Base-by-base conservation (phyloP, 2,329 filamentous ascomycete genomes). In the Botrytis paeoniae region DNA sequence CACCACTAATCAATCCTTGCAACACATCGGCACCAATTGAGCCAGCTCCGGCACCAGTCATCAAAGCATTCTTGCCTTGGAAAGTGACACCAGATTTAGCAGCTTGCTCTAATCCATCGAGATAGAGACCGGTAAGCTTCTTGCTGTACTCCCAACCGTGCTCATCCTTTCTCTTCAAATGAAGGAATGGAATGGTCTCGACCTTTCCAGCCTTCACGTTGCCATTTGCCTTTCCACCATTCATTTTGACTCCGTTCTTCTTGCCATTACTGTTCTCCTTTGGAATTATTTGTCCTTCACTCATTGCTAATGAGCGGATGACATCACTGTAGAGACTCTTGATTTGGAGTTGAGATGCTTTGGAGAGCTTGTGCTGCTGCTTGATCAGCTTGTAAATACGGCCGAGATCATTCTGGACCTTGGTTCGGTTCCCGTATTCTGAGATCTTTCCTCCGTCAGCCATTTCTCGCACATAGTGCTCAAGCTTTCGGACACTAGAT, bases 141-240 rank as follows among this genome's bases (percentile, higher is more conserved):
- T 98, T 99, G 89, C 94, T 98, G 86, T 98, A 99, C 81, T 98
- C 95, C 96, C 96, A 99, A 75, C 95, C 95, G 80, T 97, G 92
- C 75, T 95, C 89, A 71, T 93, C 91, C 84, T 97, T 97, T 83
- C 94, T 93, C 89, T 98, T 98, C 73, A 99, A 86, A 82, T 99
- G 96, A 70, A 99, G 85, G 90, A 99, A 99, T 48, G 96, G 96
- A 78, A 99, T 97, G 29, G 96, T 97, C 85, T 98, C 95, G 73
- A 97, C 91, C 86, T 97, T 98, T 83, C 94, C 94, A 73, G 86
- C 83, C 86, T 96, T 97, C 79, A 87, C 85, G 61, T 83, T 83
- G 65, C 84, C 85, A 74, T 87, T 87, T 73, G 85, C 80, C 70
- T 84, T 32, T 32, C 48, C 48, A 41, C 37, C 65, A 16, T 69